Conservation (phyloP, 2,329 filamentous ascomycete species). For the Cladosporium cucumerinum region DNA sequence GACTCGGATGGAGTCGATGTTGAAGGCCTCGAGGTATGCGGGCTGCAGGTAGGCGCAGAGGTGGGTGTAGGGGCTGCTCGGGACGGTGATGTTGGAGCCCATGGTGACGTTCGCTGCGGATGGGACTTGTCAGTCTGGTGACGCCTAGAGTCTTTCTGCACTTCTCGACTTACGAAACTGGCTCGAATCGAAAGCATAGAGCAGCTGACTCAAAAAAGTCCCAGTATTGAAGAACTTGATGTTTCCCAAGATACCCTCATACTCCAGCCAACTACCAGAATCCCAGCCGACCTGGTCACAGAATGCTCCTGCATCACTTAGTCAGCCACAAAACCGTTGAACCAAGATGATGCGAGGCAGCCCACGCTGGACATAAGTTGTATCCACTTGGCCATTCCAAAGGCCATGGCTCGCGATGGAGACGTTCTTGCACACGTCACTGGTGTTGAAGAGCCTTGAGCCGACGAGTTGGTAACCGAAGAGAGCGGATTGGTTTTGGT, state of each 20-base stretch:
- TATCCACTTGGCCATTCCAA: constrained; percentile 21
- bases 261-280: not conserved
- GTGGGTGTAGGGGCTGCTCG: constrained; percentile 22
- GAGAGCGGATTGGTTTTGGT: constrained; percentile 26
- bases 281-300: constrained; percentile 7
- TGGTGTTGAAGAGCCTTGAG: constrained; percentile 23
- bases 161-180: not conserved
- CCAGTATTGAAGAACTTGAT: constrained; percentile 22
- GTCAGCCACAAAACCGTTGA: not conserved
- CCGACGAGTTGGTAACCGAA: constrained; percentile 33
- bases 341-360: too few species aligned
- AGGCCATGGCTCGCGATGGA: not conserved
- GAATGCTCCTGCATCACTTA: not conserved
- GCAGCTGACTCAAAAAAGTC: constrained; percentile 26
- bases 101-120: not conserved
- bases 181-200: constrained; percentile 23
- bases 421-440: constrained; percentile 17
- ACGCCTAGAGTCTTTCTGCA: not conserved
- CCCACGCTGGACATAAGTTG: constrained; percentile 2
- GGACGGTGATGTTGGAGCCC: constrained; percentile 3
- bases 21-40: constrained; percentile 24
- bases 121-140: not conserved
- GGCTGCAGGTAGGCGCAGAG: constrained; percentile 28
- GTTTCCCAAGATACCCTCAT: not conserved
- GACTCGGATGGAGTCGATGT: constrained; percentile 21